Percentiles rank a stretch among this genome's conserved stretches.
phyloP scores from a whole-genome alignment of 352 stramenopile species.

The Phytophthora fragariaefolia region DNA sequence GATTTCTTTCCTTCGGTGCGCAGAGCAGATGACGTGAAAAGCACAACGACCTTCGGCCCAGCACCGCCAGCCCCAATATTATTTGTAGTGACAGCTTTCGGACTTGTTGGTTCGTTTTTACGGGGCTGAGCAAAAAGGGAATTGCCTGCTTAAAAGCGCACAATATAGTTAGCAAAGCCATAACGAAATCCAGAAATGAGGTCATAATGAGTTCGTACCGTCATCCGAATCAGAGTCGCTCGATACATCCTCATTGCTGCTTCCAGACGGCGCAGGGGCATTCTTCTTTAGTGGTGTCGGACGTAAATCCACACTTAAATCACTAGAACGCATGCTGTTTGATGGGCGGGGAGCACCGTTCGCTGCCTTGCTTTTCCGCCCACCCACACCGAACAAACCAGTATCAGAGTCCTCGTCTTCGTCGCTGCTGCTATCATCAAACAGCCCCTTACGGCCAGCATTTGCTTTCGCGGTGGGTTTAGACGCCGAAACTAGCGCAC shows the following conservation, averaged over 20 bases:
- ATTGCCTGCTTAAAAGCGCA: constrained; percentile 13
- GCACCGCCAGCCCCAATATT: constrained; percentile 31
- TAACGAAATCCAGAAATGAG: background rate
- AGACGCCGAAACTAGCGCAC: constrained; percentile 8
- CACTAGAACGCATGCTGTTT: constrained; percentile 27
- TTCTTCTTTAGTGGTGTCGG: constrained; percentile 19
- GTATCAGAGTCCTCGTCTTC: constrained; percentile 55
- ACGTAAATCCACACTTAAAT: constrained; percentile 27
- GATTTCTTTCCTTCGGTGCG: constrained; percentile 71
- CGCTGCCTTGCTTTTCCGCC: constrained; percentile 32
- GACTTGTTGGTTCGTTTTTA: constrained; percentile 28
- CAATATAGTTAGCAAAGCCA: constrained; percentile 13
- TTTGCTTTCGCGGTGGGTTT: constrained; percentile 36
- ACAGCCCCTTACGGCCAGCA: constrained; percentile 66
- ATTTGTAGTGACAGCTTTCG: constrained; percentile 23
- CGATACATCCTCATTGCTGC: constrained; percentile 39
- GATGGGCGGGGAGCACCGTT: constrained; percentile 13
- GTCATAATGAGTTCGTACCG: constrained; percentile 19
- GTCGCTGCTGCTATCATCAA: constrained; percentile 81
- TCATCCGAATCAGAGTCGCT: constrained; percentile 42
- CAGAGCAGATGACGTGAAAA: constrained; percentile 61
- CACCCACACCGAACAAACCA: constrained; percentile 52
- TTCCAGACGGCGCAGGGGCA: constrained; percentile 9
- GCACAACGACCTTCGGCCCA: constrained; percentile 45
- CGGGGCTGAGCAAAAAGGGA: constrained; percentile 36